These are phyloP conservation scores for Rhodotorula sp. DNA, from an alignment of 1,284 basidiomycete species.

Conservation along the genomic window DNA sequence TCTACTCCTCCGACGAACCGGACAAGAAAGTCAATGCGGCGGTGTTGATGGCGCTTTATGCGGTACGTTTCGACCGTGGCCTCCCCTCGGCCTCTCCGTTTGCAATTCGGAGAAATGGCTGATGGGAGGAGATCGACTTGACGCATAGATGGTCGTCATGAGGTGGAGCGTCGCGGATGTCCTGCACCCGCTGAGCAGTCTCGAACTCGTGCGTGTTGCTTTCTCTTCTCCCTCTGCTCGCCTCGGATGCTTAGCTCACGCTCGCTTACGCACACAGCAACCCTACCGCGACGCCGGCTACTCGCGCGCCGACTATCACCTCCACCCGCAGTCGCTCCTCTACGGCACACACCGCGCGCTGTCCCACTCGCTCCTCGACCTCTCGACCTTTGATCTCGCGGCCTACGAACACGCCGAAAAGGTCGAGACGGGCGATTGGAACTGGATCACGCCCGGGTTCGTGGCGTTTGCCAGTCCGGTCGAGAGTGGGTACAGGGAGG, in stretches of 20 bases:
- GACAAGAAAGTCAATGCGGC: slow-evolving; percentile 90
- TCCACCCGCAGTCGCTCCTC: slow-evolving; percentile 73
- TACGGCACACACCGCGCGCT: slow-evolving; percentile 96
- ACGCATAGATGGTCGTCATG: slow-evolving; percentile 81
- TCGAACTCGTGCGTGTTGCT: slow-evolving; percentile 41
- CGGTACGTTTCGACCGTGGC: slow-evolving; percentile 59
- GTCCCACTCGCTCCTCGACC: slow-evolving; percentile 80
- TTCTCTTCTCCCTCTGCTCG: background rate
- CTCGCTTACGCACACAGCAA: slow-evolving; percentile 35
- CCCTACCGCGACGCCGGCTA: slow-evolving; percentile 95
- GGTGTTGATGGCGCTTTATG: slow-evolving; percentile 84
- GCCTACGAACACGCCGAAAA: slow-evolving; percentile 94
- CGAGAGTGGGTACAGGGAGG: slow-evolving; percentile 55
- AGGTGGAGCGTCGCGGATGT: slow-evolving; percentile 91
- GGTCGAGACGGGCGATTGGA: slow-evolving; percentile 93
- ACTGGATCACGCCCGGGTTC: slow-evolving; percentile 67
- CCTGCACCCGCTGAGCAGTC: slow-evolving; percentile 82
- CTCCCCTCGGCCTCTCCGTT: too few relatives aligned
- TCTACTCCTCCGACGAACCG: slow-evolving; percentile 85
- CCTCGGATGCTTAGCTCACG: background rate
- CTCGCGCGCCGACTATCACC: slow-evolving; percentile 85
- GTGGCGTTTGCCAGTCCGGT: slow-evolving; percentile 93
- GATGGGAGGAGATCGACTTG: background rate
- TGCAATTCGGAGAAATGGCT: too few relatives aligned
- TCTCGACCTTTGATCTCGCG: slow-evolving; percentile 78